Conservation (phyloP, 2,329 filamentous ascomycete genomes). For the Aspergillus arachidicola region DNA sequence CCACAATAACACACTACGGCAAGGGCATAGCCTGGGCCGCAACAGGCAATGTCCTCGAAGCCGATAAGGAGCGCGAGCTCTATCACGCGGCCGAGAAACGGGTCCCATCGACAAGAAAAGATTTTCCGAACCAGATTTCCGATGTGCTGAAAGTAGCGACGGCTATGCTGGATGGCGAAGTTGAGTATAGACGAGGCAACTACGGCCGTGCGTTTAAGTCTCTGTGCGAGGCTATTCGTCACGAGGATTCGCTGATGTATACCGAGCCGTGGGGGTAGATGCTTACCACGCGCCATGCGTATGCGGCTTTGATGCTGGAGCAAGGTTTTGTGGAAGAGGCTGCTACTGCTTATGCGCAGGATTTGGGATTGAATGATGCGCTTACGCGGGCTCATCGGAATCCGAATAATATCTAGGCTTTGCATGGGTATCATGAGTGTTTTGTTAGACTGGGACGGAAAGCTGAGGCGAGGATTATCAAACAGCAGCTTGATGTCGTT, state of each 20-base stretch:
- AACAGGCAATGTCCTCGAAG: constrained; percentile 56
- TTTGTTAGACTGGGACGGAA: constrained; percentile 54
- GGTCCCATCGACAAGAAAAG: constrained; percentile 65
- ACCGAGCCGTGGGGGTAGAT: constrained; percentile 77
- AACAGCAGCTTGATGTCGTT: constrained; percentile 52
- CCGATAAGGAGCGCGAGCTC: constrained; percentile 52
- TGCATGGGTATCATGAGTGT: constrained; percentile 73
- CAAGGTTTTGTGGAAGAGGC: constrained; percentile 60
- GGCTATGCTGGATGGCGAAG: constrained; percentile 70
- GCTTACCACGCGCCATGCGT: constrained; percentile 70
- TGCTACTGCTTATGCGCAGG: constrained; percentile 57
- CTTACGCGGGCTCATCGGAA: constrained; percentile 35
- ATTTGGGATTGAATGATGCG: constrained; percentile 44
- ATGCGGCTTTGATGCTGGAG: constrained; percentile 67
- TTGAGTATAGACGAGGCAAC: constrained; percentile 66
- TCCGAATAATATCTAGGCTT: constrained; percentile 74
- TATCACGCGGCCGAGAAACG: constrained; percentile 56
- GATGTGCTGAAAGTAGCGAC: constrained; percentile 64
- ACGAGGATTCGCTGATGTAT: constrained; percentile 65
- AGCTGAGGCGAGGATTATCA: constrained; percentile 49
- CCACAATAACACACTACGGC: constrained; percentile 67
- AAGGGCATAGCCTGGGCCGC: constrained; percentile 69
- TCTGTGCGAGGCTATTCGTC: constrained; percentile 58
- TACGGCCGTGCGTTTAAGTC: constrained; percentile 59
- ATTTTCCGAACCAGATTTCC: constrained; percentile 56